Evolutionary conservation across 83 land plant genomes (phyloP).

Genomic region (Isoetes engelmannii): DNA sequence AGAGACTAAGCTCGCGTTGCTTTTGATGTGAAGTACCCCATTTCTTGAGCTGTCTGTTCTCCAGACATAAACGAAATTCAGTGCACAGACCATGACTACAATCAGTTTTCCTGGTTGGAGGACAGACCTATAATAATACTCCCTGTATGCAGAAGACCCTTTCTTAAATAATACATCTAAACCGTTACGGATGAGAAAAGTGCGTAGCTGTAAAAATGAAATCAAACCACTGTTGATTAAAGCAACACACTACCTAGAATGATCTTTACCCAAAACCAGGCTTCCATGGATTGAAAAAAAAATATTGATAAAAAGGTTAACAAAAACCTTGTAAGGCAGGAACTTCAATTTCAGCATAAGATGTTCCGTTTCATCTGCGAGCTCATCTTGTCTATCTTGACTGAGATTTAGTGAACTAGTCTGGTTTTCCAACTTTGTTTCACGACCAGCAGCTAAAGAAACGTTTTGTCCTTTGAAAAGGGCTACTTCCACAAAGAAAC

Average conservation of each 20-base stretch:
- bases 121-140: conserved; percentile 5
- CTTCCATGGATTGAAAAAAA: background rate
- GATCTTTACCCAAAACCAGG: background rate
- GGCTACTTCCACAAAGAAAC: conserved; percentile 2
- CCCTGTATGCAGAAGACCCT: background rate
- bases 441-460: background rate
- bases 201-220: conserved; percentile 1
- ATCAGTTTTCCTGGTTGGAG: background rate
- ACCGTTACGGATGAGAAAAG: conserved; percentile 8
- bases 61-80: background rate
- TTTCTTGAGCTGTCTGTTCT: conserved; percentile 11
- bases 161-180: conserved; percentile 2
- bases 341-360: conserved; percentile 7
- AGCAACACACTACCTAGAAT: background rate
- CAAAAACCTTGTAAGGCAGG: conserved; percentile 6
- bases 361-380: conserved; percentile 7
- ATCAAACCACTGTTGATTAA: background rate
- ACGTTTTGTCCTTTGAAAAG: background rate
- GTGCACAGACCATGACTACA: background rate
- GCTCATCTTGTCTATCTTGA: background rate
- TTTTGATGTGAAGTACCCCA: conserved; percentile 16
- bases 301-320: background rate
- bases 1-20: conserved; percentile 7
- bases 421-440: background rate
- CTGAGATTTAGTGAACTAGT: background rate